phyloP scores from a whole-genome alignment of 208 protist genomes.

The Leishmania guyanensis region DNA sequence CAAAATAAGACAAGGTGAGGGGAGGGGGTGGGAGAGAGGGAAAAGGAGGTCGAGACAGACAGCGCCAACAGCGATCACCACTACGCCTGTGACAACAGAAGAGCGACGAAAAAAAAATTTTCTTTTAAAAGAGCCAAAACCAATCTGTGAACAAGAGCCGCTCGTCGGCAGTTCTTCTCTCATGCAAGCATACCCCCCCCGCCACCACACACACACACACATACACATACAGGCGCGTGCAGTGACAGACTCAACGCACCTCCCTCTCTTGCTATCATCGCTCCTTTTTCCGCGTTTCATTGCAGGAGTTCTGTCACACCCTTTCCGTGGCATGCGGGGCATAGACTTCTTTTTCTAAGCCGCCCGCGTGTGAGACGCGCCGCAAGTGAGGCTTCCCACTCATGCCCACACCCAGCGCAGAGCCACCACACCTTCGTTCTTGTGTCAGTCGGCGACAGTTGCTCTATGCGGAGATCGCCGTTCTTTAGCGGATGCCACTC shows the following conservation, averaged over 20 bases:
- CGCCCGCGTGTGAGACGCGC: constrained; percentile 38
- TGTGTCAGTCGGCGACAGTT: constrained; percentile 44
- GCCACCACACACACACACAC: neutral
- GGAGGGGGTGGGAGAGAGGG: no score
- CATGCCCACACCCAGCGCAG: constrained; percentile 69
- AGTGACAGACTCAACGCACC: neutral
- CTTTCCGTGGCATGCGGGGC: constrained; percentile 61
- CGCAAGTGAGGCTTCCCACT: constrained; percentile 73
- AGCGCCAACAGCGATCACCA: neutral
- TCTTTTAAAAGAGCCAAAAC: neutral
- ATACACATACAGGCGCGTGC: neutral
- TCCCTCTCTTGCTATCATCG: neutral
- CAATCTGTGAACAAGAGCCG: neutral
- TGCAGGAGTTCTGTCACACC: constrained; percentile 18
- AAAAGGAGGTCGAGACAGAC: no score
- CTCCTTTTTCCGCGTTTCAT: neutral
- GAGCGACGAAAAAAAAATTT: neutral
- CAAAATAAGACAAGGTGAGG: neutral
- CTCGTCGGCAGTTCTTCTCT: neutral
- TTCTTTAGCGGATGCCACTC: constrained; percentile 89
- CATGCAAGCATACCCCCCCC: no score
- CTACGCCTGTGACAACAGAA: neutral
- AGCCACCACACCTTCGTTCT: constrained; percentile 86
- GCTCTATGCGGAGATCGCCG: constrained; percentile 70
- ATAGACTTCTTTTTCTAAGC: constrained; percentile 36